Conservation (phyloP, 371 early-diverging fungal genomes). For the Mortierella sp. region DNA sequence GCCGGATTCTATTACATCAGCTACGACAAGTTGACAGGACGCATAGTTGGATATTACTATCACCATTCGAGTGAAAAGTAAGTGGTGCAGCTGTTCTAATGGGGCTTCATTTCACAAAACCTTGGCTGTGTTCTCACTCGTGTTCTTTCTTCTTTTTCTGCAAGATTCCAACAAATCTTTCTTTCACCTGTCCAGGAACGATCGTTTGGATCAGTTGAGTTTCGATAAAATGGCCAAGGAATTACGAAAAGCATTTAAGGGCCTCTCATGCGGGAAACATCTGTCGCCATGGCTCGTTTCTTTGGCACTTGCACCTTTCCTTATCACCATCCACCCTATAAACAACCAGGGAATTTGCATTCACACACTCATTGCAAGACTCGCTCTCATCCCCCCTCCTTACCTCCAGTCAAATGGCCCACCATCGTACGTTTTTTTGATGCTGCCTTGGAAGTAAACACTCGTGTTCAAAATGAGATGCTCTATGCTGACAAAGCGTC, state of each 20-base stretch:
- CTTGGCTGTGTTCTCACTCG: neutral
- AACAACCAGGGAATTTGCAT: neutral
- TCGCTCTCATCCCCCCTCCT: neutral
- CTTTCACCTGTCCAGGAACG: constrained; percentile 74
- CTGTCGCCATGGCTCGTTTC: neutral
- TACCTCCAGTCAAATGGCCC: constrained; percentile 22
- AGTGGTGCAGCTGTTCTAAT: neutral
- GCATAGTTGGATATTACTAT: constrained; percentile 90
- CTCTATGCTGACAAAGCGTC: neutral
- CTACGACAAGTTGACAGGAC: constrained; percentile 80
- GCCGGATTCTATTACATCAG: constrained; percentile 97
- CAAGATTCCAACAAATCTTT: constrained; percentile 82
- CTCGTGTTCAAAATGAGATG: neutral
- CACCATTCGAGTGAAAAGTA: constrained; percentile 63
- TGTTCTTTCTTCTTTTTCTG: neutral
- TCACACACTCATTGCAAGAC: neutral
- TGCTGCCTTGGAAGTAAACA: neutral
- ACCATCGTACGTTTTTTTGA: constrained; percentile 41
- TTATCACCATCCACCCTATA: neutral
- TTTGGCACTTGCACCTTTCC: neutral
- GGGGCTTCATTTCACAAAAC: neutral
- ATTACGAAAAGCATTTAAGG: neutral
- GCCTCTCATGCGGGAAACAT: neutral
- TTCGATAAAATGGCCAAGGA: constrained; percentile 61
- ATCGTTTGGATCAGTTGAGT: constrained; percentile 70